These are phyloP conservation scores for Rhizophora mangle DNA, from an alignment of 345 rosid genomes.

Conservation along the genomic window DNA sequence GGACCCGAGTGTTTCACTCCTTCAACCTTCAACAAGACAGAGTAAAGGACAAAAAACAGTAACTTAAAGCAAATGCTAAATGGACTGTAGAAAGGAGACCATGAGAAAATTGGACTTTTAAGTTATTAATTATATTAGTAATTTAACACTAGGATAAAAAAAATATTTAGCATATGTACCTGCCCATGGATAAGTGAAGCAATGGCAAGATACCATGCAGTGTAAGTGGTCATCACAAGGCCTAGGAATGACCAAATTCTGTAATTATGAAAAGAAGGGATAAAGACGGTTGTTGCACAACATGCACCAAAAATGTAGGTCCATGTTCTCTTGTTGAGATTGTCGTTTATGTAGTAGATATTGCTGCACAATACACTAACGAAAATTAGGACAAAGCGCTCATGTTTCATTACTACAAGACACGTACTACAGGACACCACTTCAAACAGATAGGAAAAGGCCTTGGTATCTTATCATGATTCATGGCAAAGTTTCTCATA, in stretches of 20 bases:
- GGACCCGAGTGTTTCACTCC: slow-evolving; percentile 95
- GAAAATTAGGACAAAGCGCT: slow-evolving; percentile 12
- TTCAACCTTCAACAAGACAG: slow-evolving; percentile 41
- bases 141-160: neutral
- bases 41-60: neutral
- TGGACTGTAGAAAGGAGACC: neutral
- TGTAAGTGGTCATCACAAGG: slow-evolving; percentile 89
- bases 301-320: slow-evolving; percentile 98
- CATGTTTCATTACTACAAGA: too few species aligned
- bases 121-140: neutral
- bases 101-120: slow-evolving; percentile 1
- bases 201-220: slow-evolving; percentile 89
- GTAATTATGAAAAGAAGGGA: slow-evolving; percentile 95
- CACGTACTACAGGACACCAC: too few species aligned
- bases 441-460: neutral
- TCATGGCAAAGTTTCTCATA: neutral
- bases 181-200: slow-evolving; percentile 91
- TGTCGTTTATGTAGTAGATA: slow-evolving; percentile 93
- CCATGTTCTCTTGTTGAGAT: slow-evolving; percentile 99
- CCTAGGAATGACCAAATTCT: slow-evolving; percentile 94
- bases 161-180: slow-evolving; percentile 30
- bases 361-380: slow-evolving; percentile 50
- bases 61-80: neutral
- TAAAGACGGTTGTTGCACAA: slow-evolving; percentile 95
- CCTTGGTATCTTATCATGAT: neutral